Evolutionary conservation across 1,284 basidiomycete genomes (phyloP).

Genomic region (Rhodotorula glutinis): DNA sequence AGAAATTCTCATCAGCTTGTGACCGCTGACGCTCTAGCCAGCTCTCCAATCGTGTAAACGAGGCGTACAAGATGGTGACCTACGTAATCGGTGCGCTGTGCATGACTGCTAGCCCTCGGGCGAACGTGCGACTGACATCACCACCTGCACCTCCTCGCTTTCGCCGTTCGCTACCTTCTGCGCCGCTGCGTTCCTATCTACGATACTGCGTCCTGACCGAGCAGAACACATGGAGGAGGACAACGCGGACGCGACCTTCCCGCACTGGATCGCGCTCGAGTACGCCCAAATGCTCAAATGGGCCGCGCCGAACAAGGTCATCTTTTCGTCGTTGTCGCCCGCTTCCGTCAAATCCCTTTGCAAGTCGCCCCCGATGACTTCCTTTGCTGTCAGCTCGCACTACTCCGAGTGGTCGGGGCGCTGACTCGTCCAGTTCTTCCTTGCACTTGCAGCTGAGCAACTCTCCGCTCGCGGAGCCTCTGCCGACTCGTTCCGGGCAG

Average conservation of each 20-base stretch:
- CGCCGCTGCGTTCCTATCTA: too few species aligned
- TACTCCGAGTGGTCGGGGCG: too few species aligned
- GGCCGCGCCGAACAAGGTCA: conserved; percentile 61
- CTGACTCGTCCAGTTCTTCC: conserved; percentile 60
- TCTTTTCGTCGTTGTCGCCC: conserved; percentile 78
- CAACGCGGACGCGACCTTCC: conserved; percentile 64
- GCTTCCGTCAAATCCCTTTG: conserved; percentile 62
- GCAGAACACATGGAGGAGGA: conserved; percentile 95
- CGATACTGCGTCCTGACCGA: too few species aligned
- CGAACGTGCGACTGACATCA: too few species aligned
- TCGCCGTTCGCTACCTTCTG: too few species aligned
- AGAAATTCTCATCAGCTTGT: too few species aligned
- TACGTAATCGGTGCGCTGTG: conserved; percentile 33
- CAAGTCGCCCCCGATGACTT: background rate
- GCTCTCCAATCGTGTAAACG: background rate
- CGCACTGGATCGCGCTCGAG: conserved; percentile 69
- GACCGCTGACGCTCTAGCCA: too few species aligned
- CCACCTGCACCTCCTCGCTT: too few species aligned
- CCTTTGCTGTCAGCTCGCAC: too few species aligned
- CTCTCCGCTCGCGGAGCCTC: conserved; percentile 52
- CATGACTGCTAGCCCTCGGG: too few species aligned
- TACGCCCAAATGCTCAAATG: conserved; percentile 52
- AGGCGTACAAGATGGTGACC: conserved; percentile 18
- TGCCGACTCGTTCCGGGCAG: conserved; percentile 51
- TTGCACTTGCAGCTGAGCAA: conserved; percentile 64